These are phyloP conservation scores for Silene latifolia DNA, from an alignment of 148 eudicot species.

Conservation along the genomic window DNA sequence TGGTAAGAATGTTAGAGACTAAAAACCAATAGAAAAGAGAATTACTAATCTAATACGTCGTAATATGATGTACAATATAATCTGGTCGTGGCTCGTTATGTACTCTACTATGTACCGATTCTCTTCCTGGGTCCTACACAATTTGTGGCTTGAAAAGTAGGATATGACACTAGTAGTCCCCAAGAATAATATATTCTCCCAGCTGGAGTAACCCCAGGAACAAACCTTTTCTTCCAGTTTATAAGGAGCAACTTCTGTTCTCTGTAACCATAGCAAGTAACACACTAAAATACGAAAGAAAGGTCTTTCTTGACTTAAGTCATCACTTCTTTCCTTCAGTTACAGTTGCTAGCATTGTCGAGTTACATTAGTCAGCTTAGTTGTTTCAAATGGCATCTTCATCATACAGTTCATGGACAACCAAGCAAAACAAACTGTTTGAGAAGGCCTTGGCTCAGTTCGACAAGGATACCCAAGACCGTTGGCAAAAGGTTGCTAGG, in stretches of 20 bases:
- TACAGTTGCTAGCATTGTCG: conserved; percentile 8
- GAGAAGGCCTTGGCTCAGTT: conserved; percentile 58
- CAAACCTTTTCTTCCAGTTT: conserved; percentile 38
- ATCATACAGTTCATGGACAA: conserved; percentile 53
- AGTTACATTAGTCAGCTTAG: background rate
- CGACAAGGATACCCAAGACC: conserved; percentile 57
- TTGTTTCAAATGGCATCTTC: conserved; percentile 46
- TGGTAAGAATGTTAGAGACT: conserved; percentile 22
- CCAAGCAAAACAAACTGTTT: conserved; percentile 56
- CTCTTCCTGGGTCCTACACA: conserved; percentile 24
- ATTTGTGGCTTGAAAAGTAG: conserved; percentile 33
- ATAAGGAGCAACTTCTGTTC: conserved; percentile 36
- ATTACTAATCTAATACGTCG: conserved; percentile 8
- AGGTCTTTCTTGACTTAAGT: background rate
- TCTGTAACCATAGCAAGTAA: conserved; percentile 24
- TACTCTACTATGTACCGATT: conserved; percentile 25
- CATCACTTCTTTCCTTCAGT: conserved; percentile 13
- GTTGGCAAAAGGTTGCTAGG: conserved; percentile 62
- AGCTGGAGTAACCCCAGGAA: conserved; percentile 48
- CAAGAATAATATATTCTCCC: conserved; percentile 41
- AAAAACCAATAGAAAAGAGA: conserved; percentile 5
- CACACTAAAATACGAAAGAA: conserved; percentile 17
- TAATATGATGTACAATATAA: conserved; percentile 13
- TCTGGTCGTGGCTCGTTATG: conserved; percentile 16
- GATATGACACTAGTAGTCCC: conserved; percentile 22